Base-by-base conservation (phyloP, 2,329 filamentous ascomycete genomes). In the Septoria linicola region DNA sequence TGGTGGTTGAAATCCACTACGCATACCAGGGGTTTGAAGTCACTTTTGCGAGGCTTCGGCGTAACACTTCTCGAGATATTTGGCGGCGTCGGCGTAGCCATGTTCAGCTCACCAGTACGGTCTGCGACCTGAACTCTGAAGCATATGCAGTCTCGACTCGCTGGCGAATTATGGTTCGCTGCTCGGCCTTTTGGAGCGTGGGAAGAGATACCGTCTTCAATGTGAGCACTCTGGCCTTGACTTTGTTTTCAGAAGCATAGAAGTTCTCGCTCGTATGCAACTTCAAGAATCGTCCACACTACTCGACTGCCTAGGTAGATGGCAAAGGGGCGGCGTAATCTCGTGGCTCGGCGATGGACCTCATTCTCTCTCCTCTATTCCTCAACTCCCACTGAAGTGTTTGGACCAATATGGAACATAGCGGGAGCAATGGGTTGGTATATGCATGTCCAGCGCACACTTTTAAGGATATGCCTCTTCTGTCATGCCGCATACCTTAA, bases 1-100 rank as follows among this genome's bases (percentile, higher is more conserved):
- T 75, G 75, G 63, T 79, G 76, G 63, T 79, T 75, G 59, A 79
- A 79, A 61, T 76, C 76, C 55, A 79, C 76, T 40, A 79, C 70
- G 65, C 73, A 76, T 55, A 79, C 71, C 39, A 79, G 67, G 2
- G 76, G 74, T 46, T 66, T 63, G 63, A 76, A 78, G 23, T 47
- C 34, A 25, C 21, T 37, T 14, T 47, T 34, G 27, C 44, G 44
- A 40, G 44, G 34, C 23, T 21, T 21, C 14, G 44, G 34, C 19
- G 35, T 47, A 10, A 21, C 35, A n/a, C 23, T 47, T 30, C 44
- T 31, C 3, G 44, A 40, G 20, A 40, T 40, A 11, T 47, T 14
- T 10, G 44, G 34, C 19, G 44, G 48, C 13, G 39, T 52, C 25
- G 27, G 35, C 16, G 30, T 42, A 16, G 27, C 36, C 49, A 47